A percentile compares a stretch with the other conserved stretches of the same genome.
phyloP scores from a whole-genome alignment of 176 grass and related monocot genomes.

The Tillandsia fasciculata region DNA sequence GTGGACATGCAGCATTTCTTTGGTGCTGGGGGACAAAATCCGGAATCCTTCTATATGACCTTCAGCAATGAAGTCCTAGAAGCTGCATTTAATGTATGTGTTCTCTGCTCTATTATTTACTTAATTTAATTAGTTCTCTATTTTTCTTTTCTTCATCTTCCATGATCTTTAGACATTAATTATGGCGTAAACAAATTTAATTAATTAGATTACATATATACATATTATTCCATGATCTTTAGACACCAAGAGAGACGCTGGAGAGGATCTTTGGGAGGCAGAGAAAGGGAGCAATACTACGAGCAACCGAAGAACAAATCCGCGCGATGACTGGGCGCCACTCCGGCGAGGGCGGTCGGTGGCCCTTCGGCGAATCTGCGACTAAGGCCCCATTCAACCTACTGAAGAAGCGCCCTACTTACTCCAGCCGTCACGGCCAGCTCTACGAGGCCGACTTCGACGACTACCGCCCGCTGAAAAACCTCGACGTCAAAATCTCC shows the following conservation, averaged over 20 bases:
- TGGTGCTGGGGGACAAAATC: constrained; percentile 29
- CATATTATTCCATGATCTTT: background rate
- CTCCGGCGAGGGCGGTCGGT: constrained; percentile 31
- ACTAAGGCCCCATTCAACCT: constrained; percentile 34
- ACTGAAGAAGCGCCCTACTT: constrained; percentile 36
- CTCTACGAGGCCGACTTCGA: constrained; percentile 55
- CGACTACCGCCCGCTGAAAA: constrained; percentile 38
- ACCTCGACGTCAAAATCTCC: constrained; percentile 51
- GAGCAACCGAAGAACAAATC: constrained; percentile 48
- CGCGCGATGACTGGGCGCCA: constrained; percentile 32
- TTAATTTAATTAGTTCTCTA: no score
- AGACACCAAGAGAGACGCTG: background rate
- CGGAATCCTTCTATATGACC: constrained; percentile 41
- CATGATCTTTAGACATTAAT: no score
- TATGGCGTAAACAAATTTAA: no score
- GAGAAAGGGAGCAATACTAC: background rate
- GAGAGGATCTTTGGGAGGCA: constrained; percentile 4
- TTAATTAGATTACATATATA: no score
- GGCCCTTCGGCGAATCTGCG: constrained; percentile 28
- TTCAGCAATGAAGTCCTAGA: constrained; percentile 63
- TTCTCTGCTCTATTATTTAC: background rate
- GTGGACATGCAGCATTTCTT: constrained; percentile 37
- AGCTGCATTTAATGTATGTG: constrained; percentile 57
- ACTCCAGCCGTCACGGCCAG: constrained; percentile 50
- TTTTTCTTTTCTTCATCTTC: no score